Evolutionary conservation across 257 asterid species (phyloP).

Genomic region (Orobanche coerulescens): DNA sequence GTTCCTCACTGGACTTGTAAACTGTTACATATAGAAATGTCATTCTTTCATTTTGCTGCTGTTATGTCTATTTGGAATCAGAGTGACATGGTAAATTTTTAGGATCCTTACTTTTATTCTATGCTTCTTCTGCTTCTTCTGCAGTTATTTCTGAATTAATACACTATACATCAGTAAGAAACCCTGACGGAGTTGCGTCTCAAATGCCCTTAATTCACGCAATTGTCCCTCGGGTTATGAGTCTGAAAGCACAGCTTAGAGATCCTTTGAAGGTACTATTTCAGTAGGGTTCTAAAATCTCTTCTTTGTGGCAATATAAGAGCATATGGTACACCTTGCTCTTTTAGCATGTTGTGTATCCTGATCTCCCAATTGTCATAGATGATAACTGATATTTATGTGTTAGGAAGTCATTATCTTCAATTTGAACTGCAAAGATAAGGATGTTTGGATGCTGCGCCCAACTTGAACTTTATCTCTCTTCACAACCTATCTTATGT

Average conservation of each 20-base stretch:
- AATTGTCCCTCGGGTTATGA: slow-evolving; percentile 89
- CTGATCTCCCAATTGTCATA: slow-evolving; percentile 14
- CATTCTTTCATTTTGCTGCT: neutral
- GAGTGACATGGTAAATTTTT: slow-evolving; percentile 14
- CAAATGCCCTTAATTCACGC: slow-evolving; percentile 90
- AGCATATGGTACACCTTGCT: slow-evolving; percentile 10
- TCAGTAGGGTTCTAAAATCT: slow-evolving; percentile 9
- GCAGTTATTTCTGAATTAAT: slow-evolving; percentile 95
- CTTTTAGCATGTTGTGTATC: slow-evolving; percentile 10
- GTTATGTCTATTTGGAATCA: slow-evolving; percentile 8
- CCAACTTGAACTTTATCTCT: neutral
- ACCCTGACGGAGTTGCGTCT: slow-evolving; percentile 55
- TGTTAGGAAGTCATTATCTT: slow-evolving; percentile 7
- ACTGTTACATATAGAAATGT: slow-evolving; percentile 3
- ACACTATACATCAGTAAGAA: slow-evolving; percentile 74
- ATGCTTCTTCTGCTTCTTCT: slow-evolving; percentile 18
- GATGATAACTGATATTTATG: slow-evolving; percentile 7
- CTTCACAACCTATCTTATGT: neutral
- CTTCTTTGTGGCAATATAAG: neutral
- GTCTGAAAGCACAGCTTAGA: slow-evolving; percentile 72
- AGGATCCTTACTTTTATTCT: slow-evolving; percentile 23
- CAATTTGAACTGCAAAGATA: slow-evolving; percentile 2
- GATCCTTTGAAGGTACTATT: slow-evolving; percentile 81
- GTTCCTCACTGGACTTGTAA: neutral
- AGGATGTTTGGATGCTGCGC: slow-evolving; percentile 1